Percentiles rank a stretch among this genome's conserved stretches.
Evolutionary conservation across 1,284 basidiomycete genomes (phyloP).

Genomic region (Cryptococcus depauperatus): DNA sequence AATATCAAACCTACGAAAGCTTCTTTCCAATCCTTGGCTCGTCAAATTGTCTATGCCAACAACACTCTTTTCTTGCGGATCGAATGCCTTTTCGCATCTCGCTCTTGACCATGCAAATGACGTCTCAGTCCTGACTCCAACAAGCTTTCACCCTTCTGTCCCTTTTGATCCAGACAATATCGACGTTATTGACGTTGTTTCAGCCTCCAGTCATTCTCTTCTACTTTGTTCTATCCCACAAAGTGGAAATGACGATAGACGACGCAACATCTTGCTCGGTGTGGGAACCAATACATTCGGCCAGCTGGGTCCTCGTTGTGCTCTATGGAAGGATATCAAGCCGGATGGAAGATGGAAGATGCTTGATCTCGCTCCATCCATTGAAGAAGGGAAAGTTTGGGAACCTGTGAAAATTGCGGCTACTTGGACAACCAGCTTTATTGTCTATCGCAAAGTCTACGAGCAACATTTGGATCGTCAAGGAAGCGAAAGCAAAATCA

Average conservation of each 20-base stretch:
- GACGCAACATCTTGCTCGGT: slow-evolving; percentile 24
- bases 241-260: not conserved
- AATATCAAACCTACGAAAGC: too few relatives aligned
- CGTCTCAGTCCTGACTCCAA: slow-evolving; percentile 52
- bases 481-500: not conserved
- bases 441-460: slow-evolving; percentile 43
- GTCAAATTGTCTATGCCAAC: too few relatives aligned
- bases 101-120: slow-evolving; percentile 56
- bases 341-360: slow-evolving; percentile 23
- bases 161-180: not conserved
- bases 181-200: slow-evolving; percentile 28
- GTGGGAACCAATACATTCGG: slow-evolving; percentile 38
- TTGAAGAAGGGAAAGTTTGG: slow-evolving; percentile 28
- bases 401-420: slow-evolving; percentile 50
- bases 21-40: too few relatives aligned
- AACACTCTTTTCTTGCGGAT: slow-evolving; percentile 56
- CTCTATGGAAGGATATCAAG: slow-evolving; percentile 21
- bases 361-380: slow-evolving; percentile 13
- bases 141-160: slow-evolving; percentile 37
- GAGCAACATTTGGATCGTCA: slow-evolving; percentile 38
- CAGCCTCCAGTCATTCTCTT: slow-evolving; percentile 31
- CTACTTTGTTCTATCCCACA: slow-evolving; percentile 14
- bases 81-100: slow-evolving; percentile 70
- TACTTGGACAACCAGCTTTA: slow-evolving; percentile 74
- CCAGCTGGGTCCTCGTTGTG: slow-evolving; percentile 34